Evolutionary conservation across 768 basidiomycete genomes (phyloP).

Genomic region (Russula ochroleuca): DNA sequence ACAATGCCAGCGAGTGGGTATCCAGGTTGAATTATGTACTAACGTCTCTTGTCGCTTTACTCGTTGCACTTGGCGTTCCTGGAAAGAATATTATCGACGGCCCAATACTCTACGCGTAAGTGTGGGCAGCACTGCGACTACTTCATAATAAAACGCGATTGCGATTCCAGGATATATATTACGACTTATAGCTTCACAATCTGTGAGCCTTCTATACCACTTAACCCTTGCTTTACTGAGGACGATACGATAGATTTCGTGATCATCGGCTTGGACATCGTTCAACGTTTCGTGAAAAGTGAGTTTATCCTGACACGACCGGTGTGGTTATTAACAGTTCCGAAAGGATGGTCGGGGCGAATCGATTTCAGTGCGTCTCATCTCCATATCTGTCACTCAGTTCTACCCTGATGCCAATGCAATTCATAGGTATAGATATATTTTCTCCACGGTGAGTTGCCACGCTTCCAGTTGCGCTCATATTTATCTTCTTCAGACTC

Average conservation of each 20-base stretch:
- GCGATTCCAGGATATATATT: slow-evolving; percentile 41
- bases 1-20: slow-evolving; percentile 72
- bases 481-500: slow-evolving; percentile 39
- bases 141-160: neutral
- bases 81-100: slow-evolving; percentile 53
- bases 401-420: neutral
- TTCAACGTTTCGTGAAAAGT: slow-evolving; percentile 62
- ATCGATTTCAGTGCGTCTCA: slow-evolving; percentile 66
- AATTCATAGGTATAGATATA: slow-evolving; percentile 60
- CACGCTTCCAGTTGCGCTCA: neutral
- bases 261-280: slow-evolving; percentile 48
- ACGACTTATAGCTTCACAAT: slow-evolving; percentile 64
- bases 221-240: slow-evolving; percentile 20
- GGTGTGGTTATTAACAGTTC: neutral
- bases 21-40: slow-evolving; percentile 66
- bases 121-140: slow-evolving; percentile 17
- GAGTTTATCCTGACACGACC: slow-evolving; percentile 28
- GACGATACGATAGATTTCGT: slow-evolving; percentile 51
- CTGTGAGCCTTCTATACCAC: slow-evolving; percentile 41
- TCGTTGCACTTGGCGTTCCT: slow-evolving; percentile 56
- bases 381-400: neutral
- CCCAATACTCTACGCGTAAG: slow-evolving; percentile 61
- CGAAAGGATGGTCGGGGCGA: slow-evolving; percentile 51
- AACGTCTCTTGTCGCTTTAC: slow-evolving; percentile 59
- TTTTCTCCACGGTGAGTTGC: slow-evolving; percentile 63